Base-by-base conservation (phyloP, 805 yeast genomes). In the Clavispora fructus region DNA sequence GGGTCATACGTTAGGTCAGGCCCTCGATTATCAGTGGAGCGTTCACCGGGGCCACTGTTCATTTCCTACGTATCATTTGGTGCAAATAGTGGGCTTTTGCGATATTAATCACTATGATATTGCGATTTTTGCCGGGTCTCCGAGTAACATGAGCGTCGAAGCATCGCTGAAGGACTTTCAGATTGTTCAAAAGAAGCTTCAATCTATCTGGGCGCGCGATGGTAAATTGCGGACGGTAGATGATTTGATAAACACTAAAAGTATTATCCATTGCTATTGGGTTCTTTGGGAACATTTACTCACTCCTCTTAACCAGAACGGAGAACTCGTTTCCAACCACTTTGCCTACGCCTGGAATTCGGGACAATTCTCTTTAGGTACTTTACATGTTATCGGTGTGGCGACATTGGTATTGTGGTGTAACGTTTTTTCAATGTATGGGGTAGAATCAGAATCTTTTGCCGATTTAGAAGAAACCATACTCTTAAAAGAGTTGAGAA, bases 61-160 rank as follows among this genome's bases (percentile, higher is more conserved):
- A 50, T 75, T 80, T 48, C 83, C 88, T 0, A 78, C 82, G 44
- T 85, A 80, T 62, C 91, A 87, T 58, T 71, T 85, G 67, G 80
- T 87, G 0, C 91, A 85, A 58, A 79, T 86, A 13, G 77, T 82
- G 39, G 76, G 73, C 1, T 58, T 69, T 50, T 51, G 87, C 59
- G 79, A 87, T 43, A 75, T 85, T 27, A 82, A 86, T 46, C 88
- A 86, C 51, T 83, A 85, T 62, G 95, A 88, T 62, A 79, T 86
- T 47, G 85, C 85, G 44, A 82, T 86, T 6, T 83, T 73, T 61
- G 83, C 91, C 2, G 96, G 96, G 1, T 86, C 89, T 7, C 94
- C 94, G 1, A 79, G 85, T 66, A 77, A 90, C 56, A 61, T 67
- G 32, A 68, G 73, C 49, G 75, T 71, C 6, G 58, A 53, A 27